Conservation (phyloP, 768 basidiomycete species). For the Suillus clintonianus region DNA sequence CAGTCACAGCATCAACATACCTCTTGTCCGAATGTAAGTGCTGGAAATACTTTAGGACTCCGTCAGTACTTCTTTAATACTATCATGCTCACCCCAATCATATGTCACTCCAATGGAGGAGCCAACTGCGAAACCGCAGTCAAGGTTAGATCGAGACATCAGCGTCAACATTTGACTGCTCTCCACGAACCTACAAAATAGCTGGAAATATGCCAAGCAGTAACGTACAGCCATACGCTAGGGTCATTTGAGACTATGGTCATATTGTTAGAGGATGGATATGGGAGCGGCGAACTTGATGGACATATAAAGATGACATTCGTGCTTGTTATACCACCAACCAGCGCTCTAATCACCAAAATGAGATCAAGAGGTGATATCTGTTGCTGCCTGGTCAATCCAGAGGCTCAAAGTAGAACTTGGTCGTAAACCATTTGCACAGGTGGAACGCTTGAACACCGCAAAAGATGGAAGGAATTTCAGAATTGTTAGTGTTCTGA, state of each 20-base stretch:
- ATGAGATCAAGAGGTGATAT: neutral
- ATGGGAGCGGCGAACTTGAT: neutral
- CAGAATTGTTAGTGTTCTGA: neutral
- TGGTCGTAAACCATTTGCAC: too few relatives aligned
- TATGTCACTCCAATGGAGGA: neutral
- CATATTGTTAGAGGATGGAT: neutral
- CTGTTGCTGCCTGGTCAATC: too few relatives aligned
- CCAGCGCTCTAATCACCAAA: neutral
- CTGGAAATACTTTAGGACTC: neutral
- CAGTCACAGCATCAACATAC: neutral
- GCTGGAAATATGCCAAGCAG: neutral
- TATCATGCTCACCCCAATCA: neutral
- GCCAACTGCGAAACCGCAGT: neutral
- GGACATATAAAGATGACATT: neutral
- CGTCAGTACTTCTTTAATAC: neutral
- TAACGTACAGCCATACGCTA: neutral
- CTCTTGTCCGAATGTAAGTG: neutral
- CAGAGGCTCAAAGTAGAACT: too few relatives aligned
- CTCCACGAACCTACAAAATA: neutral
- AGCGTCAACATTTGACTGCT: neutral
- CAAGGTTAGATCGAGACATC: neutral
- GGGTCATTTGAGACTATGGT: neutral
- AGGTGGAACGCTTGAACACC: neutral
- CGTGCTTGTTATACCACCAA: neutral
- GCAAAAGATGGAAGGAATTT: neutral